Conservation (phyloP, 2,329 filamentous ascomycete genomes). For the Fusarium agapanthi region DNA sequence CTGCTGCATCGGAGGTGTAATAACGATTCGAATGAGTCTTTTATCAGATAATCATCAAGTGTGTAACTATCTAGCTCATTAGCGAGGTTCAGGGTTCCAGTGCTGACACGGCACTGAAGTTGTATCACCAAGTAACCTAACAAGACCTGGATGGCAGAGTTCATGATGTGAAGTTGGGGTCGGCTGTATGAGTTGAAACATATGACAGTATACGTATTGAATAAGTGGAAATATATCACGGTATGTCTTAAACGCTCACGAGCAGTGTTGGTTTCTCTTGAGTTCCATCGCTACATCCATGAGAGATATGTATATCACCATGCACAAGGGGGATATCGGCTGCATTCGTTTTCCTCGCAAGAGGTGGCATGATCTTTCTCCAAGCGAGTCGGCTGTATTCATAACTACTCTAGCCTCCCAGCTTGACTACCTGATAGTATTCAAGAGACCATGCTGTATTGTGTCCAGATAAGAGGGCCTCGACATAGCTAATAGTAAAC, state of each 20-base stretch:
- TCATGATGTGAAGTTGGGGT: background rate
- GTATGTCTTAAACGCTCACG: background rate
- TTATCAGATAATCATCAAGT: slow-evolving; percentile 14
- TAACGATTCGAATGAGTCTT: background rate
- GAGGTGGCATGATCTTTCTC: background rate
- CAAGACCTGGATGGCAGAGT: background rate
- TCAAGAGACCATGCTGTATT: background rate
- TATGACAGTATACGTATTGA: rapidly evolving
- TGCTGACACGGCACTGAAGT: slow-evolving; percentile 7
- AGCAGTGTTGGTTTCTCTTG: background rate
- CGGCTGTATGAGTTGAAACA: background rate
- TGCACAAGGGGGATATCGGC: background rate
- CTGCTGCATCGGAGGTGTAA: slow-evolving; percentile 14
- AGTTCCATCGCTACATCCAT: background rate
- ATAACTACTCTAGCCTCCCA: background rate
- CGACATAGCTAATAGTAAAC: background rate
- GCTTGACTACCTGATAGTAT: background rate
- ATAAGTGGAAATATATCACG: background rate
- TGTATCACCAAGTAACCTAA: background rate
- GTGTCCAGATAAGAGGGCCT: too few species aligned
- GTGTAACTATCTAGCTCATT: slow-evolving; percentile 17
- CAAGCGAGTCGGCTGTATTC: background rate
- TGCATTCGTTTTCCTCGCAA: background rate
- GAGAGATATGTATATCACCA: background rate
- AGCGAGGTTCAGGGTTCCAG: background rate